Conservation (phyloP, 2,329 filamentous ascomycete genomes). For the Fusarium foetens region DNA sequence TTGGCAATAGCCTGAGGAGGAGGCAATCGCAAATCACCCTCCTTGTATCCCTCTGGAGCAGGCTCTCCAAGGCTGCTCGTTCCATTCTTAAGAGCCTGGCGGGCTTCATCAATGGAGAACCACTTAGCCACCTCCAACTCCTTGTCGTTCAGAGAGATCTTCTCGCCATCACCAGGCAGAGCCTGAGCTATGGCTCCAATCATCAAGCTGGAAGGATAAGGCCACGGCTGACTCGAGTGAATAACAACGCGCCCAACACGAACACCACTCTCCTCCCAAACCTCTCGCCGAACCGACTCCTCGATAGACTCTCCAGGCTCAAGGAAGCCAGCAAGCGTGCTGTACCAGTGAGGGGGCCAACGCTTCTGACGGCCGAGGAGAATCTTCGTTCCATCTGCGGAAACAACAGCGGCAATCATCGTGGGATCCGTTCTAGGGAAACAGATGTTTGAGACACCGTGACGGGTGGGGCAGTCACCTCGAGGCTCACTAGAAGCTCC, state of each 20-base stretch:
- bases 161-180: slow-evolving; percentile 75
- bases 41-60: slow-evolving; percentile 73
- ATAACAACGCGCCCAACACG: slow-evolving; percentile 80
- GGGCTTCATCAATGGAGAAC: slow-evolving; percentile 84
- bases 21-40: slow-evolving; percentile 82
- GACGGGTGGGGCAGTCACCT: slow-evolving; percentile 80
- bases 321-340: slow-evolving; percentile 86
- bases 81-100: slow-evolving; percentile 75
- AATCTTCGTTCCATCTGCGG: slow-evolving; percentile 77
- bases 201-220: slow-evolving; percentile 86
- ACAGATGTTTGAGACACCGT: slow-evolving; percentile 86
- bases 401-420: slow-evolving; percentile 94
- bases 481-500: slow-evolving; percentile 62
- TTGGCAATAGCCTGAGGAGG: slow-evolving; percentile 92
- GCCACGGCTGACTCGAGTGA: slow-evolving; percentile 88
- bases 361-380: slow-evolving; percentile 87
- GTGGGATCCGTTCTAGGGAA: slow-evolving; percentile 95
- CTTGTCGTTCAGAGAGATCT: slow-evolving; percentile 85
- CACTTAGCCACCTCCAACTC: slow-evolving; percentile 92
- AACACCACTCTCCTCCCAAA: slow-evolving; percentile 88
- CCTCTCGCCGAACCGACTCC: slow-evolving; percentile 83
- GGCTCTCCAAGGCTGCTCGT: slow-evolving; percentile 72
- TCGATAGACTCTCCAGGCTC: slow-evolving; percentile 88
- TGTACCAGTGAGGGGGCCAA: slow-evolving; percentile 88
- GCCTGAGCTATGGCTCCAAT: slow-evolving; percentile 90